These are phyloP conservation scores for Lodderomyces orthopsilosis DNA, from an alignment of 1,139 yeast species.

Conservation along the genomic window DNA sequence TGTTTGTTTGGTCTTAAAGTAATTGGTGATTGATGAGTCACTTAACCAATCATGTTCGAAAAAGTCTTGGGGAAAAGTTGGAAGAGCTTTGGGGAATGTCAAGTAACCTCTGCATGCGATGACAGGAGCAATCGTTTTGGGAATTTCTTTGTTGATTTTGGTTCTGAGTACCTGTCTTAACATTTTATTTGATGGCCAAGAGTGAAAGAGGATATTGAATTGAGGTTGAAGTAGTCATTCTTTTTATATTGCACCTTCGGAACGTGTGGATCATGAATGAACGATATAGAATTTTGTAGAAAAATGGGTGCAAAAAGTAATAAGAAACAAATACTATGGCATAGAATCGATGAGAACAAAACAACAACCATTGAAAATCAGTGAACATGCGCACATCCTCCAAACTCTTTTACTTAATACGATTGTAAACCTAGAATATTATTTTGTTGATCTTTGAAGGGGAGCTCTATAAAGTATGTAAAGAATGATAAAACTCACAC, in stretches of 20 bases:
- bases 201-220: neutral
- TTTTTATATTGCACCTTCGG: too few relatives aligned
- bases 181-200: neutral
- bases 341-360: too few relatives aligned
- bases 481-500: too few relatives aligned
- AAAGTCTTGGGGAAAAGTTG: neutral
- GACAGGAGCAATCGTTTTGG: neutral
- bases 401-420: too few relatives aligned
- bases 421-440: too few relatives aligned
- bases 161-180: neutral
- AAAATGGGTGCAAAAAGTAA: neutral
- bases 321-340: too few relatives aligned
- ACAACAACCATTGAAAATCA: too few relatives aligned
- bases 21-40: slow-evolving; percentile 5
- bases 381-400: too few relatives aligned
- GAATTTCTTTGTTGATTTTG: neutral
- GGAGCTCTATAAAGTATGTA: too few relatives aligned
- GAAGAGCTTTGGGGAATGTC: neutral
- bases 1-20: slow-evolving; percentile 15
- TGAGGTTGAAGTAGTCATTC: too few relatives aligned
- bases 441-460: too few relatives aligned
- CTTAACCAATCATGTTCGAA: slow-evolving; percentile 8
- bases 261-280: too few relatives aligned
- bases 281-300: neutral
- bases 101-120: neutral